Evolutionary conservation across 1,139 yeast genomes (phyloP).

Genomic region (Diutina neorugosa): DNA sequence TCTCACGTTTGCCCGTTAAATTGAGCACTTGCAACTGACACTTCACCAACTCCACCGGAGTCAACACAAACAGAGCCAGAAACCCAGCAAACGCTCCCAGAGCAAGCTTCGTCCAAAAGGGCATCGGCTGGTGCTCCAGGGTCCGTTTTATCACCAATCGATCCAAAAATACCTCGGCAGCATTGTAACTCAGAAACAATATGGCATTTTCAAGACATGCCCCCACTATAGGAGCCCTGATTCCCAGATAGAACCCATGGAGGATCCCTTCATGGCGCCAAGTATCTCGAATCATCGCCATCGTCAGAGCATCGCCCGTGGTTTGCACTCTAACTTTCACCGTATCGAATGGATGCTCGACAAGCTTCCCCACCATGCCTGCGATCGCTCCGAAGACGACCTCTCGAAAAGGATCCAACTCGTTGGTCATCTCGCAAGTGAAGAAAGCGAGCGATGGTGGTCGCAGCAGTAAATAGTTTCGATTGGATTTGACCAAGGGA

Average conservation of each 20-base stretch:
- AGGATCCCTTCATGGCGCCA: slow-evolving; percentile 52
- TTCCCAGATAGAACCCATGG: slow-evolving; percentile 43
- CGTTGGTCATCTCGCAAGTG: background rate
- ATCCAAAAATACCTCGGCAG: slow-evolving; percentile 14
- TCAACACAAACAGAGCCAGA: slow-evolving; percentile 68
- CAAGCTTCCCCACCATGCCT: slow-evolving; percentile 73
- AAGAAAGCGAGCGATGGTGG: background rate
- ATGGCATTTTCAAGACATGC: slow-evolving; percentile 82
- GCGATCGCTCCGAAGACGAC: slow-evolving; percentile 41
- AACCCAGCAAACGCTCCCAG: slow-evolving; percentile 82
- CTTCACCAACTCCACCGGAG: slow-evolving; percentile 83
- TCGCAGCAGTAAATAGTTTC: background rate
- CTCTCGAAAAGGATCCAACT: slow-evolving; percentile 12
- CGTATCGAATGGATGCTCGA: slow-evolving; percentile 91
- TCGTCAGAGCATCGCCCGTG: slow-evolving; percentile 33
- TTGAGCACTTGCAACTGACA: slow-evolving; percentile 78
- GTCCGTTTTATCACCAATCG: background rate
- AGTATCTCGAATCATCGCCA: slow-evolving; percentile 50
- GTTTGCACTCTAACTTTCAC: slow-evolving; percentile 83
- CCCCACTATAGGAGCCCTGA: slow-evolving; percentile 73
- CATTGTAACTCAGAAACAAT: slow-evolving; percentile 49
- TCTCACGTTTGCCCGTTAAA: slow-evolving; percentile 12
- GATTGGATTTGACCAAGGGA: background rate
- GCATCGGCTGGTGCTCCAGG: background rate
- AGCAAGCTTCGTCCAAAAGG: slow-evolving; percentile 1